Percentiles rank a stretch among this genome's conserved stretches.
Conservation (phyloP, 768 basidiomycete species). For the Xerocomus spinulosus region DNA sequence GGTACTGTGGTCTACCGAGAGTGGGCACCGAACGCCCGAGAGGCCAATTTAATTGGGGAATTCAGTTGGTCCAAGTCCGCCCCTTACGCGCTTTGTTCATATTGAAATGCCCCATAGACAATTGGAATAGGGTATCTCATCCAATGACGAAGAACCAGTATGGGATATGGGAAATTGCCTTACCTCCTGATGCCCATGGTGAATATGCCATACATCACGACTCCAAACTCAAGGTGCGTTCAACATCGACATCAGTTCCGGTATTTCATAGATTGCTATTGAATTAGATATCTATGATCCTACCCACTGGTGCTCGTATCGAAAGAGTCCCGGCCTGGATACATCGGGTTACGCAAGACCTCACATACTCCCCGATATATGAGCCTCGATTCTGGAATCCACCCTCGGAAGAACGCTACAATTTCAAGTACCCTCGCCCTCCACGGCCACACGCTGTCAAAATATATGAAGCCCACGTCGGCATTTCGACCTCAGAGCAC, state of each 20-base stretch:
- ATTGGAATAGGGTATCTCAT: constrained; percentile 82
- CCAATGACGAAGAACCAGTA: constrained; percentile 80
- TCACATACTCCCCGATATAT: constrained; percentile 83
- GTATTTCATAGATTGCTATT: neutral
- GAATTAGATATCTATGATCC: constrained; percentile 85
- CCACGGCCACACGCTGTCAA: constrained; percentile 60
- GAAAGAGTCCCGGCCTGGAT: constrained; percentile 96
- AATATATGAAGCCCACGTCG: constrained; percentile 98
- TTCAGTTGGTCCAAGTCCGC: constrained; percentile 68
- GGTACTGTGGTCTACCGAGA: constrained; percentile 82
- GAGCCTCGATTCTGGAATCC: constrained; percentile 99
- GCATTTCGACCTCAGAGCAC: constrained; percentile 85
- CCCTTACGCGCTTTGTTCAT: constrained; percentile 1
- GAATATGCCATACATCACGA: constrained; percentile 87
- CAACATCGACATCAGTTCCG: neutral
- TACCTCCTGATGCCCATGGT: constrained; percentile 66
- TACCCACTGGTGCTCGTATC: constrained; percentile 72
- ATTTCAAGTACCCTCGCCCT: constrained; percentile 76
- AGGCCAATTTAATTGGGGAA: constrained; percentile 87
- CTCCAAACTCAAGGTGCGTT: constrained; percentile 83
- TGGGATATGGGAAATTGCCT: constrained; percentile 84
- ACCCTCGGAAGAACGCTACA: constrained; percentile 61
- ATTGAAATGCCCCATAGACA: constrained; percentile 47
- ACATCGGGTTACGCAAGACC: constrained; percentile 90
- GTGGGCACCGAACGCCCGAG: constrained; percentile 90